Evolutionary conservation across 2,329 filamentous ascomycete genomes (phyloP).

Genomic region (Fusarium phyllophilum): DNA sequence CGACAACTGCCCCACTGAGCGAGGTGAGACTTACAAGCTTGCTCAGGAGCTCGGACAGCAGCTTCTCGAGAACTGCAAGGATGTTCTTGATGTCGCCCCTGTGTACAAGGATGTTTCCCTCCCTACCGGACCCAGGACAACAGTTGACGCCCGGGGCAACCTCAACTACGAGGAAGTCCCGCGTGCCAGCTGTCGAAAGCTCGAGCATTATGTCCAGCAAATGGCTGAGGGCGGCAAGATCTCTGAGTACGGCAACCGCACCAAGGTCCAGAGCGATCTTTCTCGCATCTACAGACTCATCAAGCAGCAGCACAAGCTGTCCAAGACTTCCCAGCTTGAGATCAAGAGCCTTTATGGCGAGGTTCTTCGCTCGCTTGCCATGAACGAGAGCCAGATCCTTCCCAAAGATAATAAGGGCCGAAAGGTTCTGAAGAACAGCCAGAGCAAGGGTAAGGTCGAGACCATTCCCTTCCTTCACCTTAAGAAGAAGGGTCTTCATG

Average conservation of each 20-base stretch:
- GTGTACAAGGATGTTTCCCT: constrained; percentile 96
- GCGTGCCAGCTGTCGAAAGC: constrained; percentile 88
- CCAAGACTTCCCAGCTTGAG: constrained; percentile 94
- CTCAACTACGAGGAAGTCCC: constrained; percentile 91
- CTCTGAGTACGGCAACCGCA: constrained; percentile 97
- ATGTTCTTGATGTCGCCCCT: constrained; percentile 83
- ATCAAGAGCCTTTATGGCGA: constrained; percentile 96
- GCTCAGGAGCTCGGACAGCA: constrained; percentile 93
- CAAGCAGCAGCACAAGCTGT: constrained; percentile 97
- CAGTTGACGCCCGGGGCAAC: constrained; percentile 91
- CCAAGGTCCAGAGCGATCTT: constrained; percentile 96
- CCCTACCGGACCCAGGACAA: constrained; percentile 91
- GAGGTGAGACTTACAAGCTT: constrained; percentile 97
- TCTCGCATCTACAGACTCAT: constrained; percentile 98
- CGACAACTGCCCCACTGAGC: constrained; percentile 95
- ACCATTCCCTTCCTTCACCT: constrained; percentile 98
- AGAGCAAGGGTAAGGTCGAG: constrained; percentile 89
- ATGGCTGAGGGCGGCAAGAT: constrained; percentile 99
- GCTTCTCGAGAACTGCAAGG: constrained; percentile 97
- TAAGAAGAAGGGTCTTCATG: constrained; percentile 91
- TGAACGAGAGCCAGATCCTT: constrained; percentile 98
- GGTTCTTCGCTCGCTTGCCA: constrained; percentile 90
- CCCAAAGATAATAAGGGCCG: constrained; percentile 81
- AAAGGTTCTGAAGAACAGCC: constrained; percentile 64
- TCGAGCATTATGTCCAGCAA: constrained; percentile 97